A percentile compares a stretch with the other conserved stretches of the same genome.
phyloP scores from a whole-genome alignment of 192 early-diverging fungal genomes.

The Geranomyces michiganensis region DNA sequence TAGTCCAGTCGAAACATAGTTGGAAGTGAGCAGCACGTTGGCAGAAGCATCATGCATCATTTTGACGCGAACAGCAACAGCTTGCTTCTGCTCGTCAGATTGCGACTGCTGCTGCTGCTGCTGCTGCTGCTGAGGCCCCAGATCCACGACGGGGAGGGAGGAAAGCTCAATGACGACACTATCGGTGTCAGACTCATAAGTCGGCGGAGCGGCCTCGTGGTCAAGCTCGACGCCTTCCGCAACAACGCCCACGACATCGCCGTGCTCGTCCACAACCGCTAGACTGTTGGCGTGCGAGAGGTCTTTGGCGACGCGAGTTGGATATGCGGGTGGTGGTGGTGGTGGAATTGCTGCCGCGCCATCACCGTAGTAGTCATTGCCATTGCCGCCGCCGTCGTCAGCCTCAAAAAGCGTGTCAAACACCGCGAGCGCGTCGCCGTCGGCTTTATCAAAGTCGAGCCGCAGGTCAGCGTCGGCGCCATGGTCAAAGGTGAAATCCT shows the following conservation, averaged over 20 bases:
- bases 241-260: slow-evolving; percentile 36
- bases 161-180: slow-evolving; percentile 24
- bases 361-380: too few species aligned
- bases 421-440: background rate
- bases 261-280: slow-evolving; percentile 27
- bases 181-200: slow-evolving; percentile 7
- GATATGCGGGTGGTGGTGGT: background rate
- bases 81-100: background rate
- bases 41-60: slow-evolving; percentile 9
- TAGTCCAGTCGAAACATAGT: slow-evolving; percentile 35
- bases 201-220: background rate
- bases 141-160: slow-evolving; percentile 7
- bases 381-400: background rate
- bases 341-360: background rate
- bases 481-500: background rate
- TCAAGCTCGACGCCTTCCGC: slow-evolving; percentile 30
- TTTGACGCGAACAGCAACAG: slow-evolving; percentile 19
- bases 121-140: background rate
- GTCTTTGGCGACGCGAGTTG: background rate
- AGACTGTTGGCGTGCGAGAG: slow-evolving; percentile 15
- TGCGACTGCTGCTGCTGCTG: too few species aligned
- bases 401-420: slow-evolving; percentile 14
- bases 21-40: slow-evolving; percentile 12
- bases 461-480: slow-evolving; percentile 5
- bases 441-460: slow-evolving; percentile 15